Evolutionary conservation across 1,284 basidiomycete species (phyloP).

Genomic region (Cryptococcus sp.): DNA sequence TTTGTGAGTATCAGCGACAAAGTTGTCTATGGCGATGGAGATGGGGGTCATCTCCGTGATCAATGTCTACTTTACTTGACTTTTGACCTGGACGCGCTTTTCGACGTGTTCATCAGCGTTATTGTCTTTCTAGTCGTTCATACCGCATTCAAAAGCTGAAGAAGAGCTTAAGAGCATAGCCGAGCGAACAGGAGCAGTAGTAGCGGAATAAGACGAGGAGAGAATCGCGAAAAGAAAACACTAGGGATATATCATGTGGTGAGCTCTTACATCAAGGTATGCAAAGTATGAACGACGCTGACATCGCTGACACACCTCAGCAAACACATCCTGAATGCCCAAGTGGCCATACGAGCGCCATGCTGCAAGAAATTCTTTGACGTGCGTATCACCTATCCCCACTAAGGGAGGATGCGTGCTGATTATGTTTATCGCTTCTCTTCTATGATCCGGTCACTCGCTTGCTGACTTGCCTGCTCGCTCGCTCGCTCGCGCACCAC

Average conservation of each 20-base stretch:
- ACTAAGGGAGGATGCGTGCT: too few species aligned
- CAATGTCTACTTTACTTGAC: background rate
- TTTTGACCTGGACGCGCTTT: background rate
- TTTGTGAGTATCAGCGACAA: too few species aligned
- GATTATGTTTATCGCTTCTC: too few species aligned
- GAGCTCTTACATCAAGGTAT: background rate
- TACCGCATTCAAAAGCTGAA: too few species aligned
- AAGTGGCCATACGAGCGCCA: constrained; percentile 88
- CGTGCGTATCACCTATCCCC: constrained; percentile 42
- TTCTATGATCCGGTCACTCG: too few species aligned
- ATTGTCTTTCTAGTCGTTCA: too few species aligned
- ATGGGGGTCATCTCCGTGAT: constrained; percentile 13
- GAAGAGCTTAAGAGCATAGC: too few species aligned
- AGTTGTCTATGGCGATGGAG: background rate
- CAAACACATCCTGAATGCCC: constrained; percentile 90
- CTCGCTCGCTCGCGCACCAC: constrained; percentile 5
- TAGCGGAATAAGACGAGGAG: background rate
- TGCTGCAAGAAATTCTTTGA: constrained; percentile 96
- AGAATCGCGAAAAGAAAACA: background rate
- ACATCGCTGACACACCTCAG: constrained; percentile 60
- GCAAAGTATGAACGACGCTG: background rate
- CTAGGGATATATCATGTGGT: constrained; percentile 10
- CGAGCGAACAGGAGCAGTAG: too few species aligned
- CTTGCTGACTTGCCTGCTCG: too few species aligned
- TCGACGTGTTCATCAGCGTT: background rate